These are phyloP conservation scores for Phellinidium pouzarii DNA, from an alignment of 1,284 basidiomycete genomes.

Conservation along the genomic window DNA sequence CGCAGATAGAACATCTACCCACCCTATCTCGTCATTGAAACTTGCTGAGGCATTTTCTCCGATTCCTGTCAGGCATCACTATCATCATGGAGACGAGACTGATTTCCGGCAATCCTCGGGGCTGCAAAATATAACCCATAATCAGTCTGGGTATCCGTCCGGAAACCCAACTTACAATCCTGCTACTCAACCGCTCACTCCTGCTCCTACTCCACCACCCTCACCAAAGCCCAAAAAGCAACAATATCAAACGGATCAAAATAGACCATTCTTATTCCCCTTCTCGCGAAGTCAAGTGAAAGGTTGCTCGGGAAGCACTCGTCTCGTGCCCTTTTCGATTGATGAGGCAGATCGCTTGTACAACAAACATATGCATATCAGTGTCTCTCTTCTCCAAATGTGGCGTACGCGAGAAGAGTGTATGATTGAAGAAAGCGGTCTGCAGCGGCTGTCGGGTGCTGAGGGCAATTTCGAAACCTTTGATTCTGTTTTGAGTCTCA, in stretches of 20 bases:
- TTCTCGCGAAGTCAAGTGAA: slow-evolving; percentile 60
- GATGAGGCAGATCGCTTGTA: slow-evolving; percentile 94
- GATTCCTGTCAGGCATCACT: slow-evolving; percentile 87
- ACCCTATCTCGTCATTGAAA: slow-evolving; percentile 30
- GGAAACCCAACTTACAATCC: slow-evolving; percentile 40
- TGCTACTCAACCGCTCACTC: slow-evolving; percentile 69
- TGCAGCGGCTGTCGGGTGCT: slow-evolving; percentile 69
- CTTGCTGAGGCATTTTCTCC: slow-evolving; percentile 90
- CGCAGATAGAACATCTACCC: not conserved
- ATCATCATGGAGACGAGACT: slow-evolving; percentile 68
- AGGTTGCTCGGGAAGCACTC: slow-evolving; percentile 31
- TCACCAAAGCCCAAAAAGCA: slow-evolving; percentile 94
- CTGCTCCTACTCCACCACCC: slow-evolving; percentile 85
- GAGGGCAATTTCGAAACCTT: slow-evolving; percentile 46
- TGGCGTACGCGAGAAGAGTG: slow-evolving; percentile 94
- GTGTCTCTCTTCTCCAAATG: slow-evolving; percentile 86
- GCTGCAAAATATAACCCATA: slow-evolving; percentile 23
- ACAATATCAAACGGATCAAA: slow-evolving; percentile 98
- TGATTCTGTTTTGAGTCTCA: slow-evolving; percentile 31
- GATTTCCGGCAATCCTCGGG: slow-evolving; percentile 35
- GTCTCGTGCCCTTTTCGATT: slow-evolving; percentile 87
- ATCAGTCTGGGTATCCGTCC: slow-evolving; percentile 39
- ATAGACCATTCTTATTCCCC: slow-evolving; percentile 90
- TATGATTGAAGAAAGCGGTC: slow-evolving; percentile 87
- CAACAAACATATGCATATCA: slow-evolving; percentile 85